These are phyloP conservation scores for Auricularia heimuer DNA, from an alignment of 768 basidiomycete genomes.

Conservation along the genomic window DNA sequence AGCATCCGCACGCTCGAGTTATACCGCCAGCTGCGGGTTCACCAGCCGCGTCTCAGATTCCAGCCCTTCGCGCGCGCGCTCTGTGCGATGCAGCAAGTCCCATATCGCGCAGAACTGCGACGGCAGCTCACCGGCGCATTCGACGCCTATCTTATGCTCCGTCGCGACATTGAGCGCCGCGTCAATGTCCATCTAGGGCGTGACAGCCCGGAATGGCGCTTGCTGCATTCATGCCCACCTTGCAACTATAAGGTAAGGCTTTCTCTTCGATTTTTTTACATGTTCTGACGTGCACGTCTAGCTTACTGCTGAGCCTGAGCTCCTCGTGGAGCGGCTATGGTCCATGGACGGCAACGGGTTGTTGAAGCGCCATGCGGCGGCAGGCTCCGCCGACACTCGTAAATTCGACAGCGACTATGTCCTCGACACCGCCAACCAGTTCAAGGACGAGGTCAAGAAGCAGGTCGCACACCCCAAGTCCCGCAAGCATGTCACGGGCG, in stretches of 20 bases:
- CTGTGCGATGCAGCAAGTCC: neutral
- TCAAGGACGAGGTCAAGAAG: neutral
- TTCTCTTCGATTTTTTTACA: neutral
- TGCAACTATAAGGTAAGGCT: slow-evolving; percentile 16
- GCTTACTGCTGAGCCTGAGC: slow-evolving; percentile 22
- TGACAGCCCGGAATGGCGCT: slow-evolving; percentile 8
- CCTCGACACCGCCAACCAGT: neutral
- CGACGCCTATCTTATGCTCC: slow-evolving; percentile 4
- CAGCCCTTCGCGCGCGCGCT: neutral
- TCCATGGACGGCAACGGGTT: slow-evolving; percentile 28
- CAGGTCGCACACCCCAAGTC: too few species aligned
- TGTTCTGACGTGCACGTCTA: slow-evolving; percentile 5
- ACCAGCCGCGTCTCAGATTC: neutral
- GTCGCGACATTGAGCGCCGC: neutral
- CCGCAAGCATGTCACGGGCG: neutral
- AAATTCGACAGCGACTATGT: slow-evolving; percentile 1
- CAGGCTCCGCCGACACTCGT: slow-evolving; percentile 5
- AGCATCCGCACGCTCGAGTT: neutral
- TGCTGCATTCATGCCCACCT: slow-evolving; percentile 7
- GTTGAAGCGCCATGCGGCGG: slow-evolving; percentile 19
- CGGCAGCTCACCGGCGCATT: too few species aligned
- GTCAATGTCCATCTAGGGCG: slow-evolving; percentile 8
- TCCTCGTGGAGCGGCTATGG: slow-evolving; percentile 10
- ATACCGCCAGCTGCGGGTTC: neutral
- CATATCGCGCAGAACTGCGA: neutral